Evolutionary conservation across 371 early-diverging fungal species (phyloP).

Genomic region (Vittaforma corneae): DNA sequence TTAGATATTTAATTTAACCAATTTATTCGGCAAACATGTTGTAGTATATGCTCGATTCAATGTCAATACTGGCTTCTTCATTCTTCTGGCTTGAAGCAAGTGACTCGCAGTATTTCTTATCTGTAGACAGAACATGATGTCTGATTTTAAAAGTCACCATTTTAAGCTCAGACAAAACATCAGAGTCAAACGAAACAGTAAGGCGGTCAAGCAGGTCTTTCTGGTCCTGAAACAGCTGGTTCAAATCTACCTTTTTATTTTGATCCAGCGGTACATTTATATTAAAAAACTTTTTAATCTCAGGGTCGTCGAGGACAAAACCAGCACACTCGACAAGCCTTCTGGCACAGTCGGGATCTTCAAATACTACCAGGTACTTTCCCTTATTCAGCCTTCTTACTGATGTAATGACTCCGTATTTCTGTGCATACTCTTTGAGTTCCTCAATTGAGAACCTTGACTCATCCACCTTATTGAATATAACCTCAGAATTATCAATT

Average conservation of each 20-base stretch:
- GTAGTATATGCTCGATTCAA: no score
- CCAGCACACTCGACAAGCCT: slow-evolving; percentile 11
- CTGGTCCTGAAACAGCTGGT: slow-evolving; percentile 28
- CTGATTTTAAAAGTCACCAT: slow-evolving; percentile 31
- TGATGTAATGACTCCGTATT: slow-evolving; percentile 23
- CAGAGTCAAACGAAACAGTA: background rate
- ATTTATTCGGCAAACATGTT: no score
- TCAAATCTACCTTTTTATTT: slow-evolving; percentile 15
- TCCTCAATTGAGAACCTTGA: slow-evolving; percentile 6
- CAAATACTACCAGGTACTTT: slow-evolving; percentile 41
- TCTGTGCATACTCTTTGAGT: slow-evolving; percentile 25
- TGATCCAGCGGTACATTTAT: background rate
- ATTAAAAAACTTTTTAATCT: slow-evolving; percentile 49
- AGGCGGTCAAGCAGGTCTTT: slow-evolving; percentile 29
- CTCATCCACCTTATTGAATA: slow-evolving; percentile 39
- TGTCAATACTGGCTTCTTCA: no score
- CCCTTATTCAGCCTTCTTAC: slow-evolving; percentile 22
- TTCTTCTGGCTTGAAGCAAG: background rate
- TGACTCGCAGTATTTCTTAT: background rate
- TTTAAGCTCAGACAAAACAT: slow-evolving; percentile 6
- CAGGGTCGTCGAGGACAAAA: slow-evolving; percentile 25
- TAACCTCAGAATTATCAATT: slow-evolving; percentile 24
- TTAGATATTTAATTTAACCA: no score
- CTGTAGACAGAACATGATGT: slow-evolving; percentile 22
- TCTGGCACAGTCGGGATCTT: slow-evolving; percentile 18